A percentile compares a stretch with the other conserved stretches of the same genome.
Evolutionary conservation across 768 basidiomycete genomes (phyloP).

Genomic region (Xerocomellus chrysenteron): DNA sequence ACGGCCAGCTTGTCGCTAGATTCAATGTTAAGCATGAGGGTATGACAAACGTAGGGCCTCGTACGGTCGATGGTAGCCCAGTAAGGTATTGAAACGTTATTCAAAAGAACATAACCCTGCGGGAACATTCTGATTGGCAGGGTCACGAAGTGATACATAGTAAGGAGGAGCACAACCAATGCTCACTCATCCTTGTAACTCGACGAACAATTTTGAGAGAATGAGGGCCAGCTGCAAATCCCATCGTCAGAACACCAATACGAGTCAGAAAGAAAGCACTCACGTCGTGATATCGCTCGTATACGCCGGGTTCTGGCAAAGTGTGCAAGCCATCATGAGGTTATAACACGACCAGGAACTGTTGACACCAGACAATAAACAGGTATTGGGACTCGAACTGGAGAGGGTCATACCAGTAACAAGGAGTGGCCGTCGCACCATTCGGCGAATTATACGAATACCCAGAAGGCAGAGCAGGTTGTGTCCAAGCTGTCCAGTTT

Average conservation of each 20-base stretch:
- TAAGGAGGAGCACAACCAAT: background rate
- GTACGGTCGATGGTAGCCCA: slow-evolving; percentile 51
- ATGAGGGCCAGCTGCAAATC: slow-evolving; percentile 24
- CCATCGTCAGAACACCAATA: background rate
- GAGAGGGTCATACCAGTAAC: slow-evolving; percentile 27
- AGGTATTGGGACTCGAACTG: background rate
- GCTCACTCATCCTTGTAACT: slow-evolving; percentile 19
- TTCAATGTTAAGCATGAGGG: background rate
- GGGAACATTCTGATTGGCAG: slow-evolving; percentile 37
- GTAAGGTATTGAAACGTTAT: slow-evolving; percentile 40
- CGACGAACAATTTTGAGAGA: slow-evolving; percentile 14
- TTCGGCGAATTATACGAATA: slow-evolving; percentile 23
- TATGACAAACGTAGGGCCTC: slow-evolving; percentile 12
- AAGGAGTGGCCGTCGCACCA: slow-evolving; percentile 24
- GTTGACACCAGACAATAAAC: background rate
- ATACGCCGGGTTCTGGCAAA: slow-evolving; percentile 41
- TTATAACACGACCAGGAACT: slow-evolving; percentile 63
- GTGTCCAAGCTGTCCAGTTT: slow-evolving; percentile 20
- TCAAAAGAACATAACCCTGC: slow-evolving; percentile 31
- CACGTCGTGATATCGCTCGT: slow-evolving; percentile 29
- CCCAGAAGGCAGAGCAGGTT: slow-evolving; percentile 23
- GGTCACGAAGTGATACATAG: background rate
- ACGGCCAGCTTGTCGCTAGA: slow-evolving; percentile 39
- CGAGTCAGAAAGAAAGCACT: slow-evolving; percentile 8
- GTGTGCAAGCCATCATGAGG: slow-evolving; percentile 48